Evolutionary conservation across 2,329 filamentous ascomycete genomes (phyloP).

Genomic region (Colletotrichum paranaense): DNA sequence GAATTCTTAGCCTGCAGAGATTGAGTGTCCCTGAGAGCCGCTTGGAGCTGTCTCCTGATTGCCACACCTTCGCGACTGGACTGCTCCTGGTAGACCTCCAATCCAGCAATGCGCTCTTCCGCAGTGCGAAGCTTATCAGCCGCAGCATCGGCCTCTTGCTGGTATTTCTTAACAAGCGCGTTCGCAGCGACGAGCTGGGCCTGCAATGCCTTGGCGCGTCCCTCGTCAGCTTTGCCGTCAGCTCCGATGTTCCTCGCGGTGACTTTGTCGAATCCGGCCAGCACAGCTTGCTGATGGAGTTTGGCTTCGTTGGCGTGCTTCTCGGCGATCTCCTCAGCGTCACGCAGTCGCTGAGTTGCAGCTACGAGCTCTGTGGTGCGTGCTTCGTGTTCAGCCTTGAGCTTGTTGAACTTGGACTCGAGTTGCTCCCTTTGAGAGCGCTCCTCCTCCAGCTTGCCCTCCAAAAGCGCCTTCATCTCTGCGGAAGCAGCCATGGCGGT

Average conservation of each 20-base stretch:
- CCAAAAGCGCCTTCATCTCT: slow-evolving; percentile 80
- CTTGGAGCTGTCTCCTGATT: slow-evolving; percentile 90
- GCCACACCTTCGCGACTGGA: slow-evolving; percentile 91
- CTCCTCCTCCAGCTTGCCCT: slow-evolving; percentile 87
- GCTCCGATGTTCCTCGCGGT: slow-evolving; percentile 63
- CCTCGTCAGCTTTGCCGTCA: slow-evolving; percentile 63
- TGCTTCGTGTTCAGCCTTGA: slow-evolving; percentile 86
- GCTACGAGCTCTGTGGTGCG: slow-evolving; percentile 81
- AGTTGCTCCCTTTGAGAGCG: slow-evolving; percentile 78
- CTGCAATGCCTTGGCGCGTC: slow-evolving; percentile 80
- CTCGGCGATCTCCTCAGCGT: slow-evolving; percentile 89
- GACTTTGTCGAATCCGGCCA: slow-evolving; percentile 85
- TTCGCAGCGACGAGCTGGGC: slow-evolving; percentile 84
- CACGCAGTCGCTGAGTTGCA: slow-evolving; percentile 78
- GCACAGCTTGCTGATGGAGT: slow-evolving; percentile 84
- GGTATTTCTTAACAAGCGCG: slow-evolving; percentile 85
- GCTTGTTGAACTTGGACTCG: slow-evolving; percentile 79
- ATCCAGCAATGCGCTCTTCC: slow-evolving; percentile 94
- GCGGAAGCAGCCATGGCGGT: slow-evolving; percentile 83
- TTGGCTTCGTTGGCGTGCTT: slow-evolving; percentile 89
- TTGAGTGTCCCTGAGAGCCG: slow-evolving; percentile 84
- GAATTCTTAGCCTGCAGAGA: slow-evolving; percentile 82
- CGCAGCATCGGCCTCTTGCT: slow-evolving; percentile 86
- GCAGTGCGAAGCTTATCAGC: slow-evolving; percentile 91
- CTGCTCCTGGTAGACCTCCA: slow-evolving; percentile 98